A percentile compares a stretch with the other conserved stretches of the same genome.
These are phyloP conservation scores for Penicillium rolfsii DNA, from an alignment of 2,329 filamentous ascomycete genomes.

Conservation along the genomic window DNA sequence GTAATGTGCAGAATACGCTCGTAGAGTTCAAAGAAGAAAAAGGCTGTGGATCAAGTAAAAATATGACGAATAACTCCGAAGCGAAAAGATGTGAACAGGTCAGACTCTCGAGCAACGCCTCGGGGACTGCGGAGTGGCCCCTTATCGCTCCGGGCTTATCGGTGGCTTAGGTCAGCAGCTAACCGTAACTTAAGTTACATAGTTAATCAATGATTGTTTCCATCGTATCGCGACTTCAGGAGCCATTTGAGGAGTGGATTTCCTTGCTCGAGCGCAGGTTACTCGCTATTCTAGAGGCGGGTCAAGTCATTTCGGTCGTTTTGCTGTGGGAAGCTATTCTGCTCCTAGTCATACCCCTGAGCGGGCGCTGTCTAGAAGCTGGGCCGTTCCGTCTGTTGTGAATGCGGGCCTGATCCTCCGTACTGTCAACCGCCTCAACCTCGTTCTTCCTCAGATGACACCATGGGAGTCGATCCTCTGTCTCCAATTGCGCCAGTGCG, in stretches of 20 bases:
- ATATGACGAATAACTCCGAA: neutral
- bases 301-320: conserved; percentile 1
- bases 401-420: conserved; percentile 37
- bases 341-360: conserved; percentile 1
- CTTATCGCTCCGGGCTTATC: conserved; percentile 26
- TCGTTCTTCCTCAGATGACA: conserved; percentile 52
- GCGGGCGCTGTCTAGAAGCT: conserved; percentile 31
- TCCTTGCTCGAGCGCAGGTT: conserved; percentile 9
- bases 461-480: conserved; percentile 85
- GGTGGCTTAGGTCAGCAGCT: conserved; percentile 16
- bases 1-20: neutral
- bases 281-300: conserved; percentile 4
- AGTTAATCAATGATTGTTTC: conserved; percentile 18
- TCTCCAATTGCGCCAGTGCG: conserved; percentile 89
- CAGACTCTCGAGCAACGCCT: conserved; percentile 4
- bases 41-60: neutral
- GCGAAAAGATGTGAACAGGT: neutral
- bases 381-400: conserved; percentile 25
- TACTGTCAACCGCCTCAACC: conserved; percentile 36
- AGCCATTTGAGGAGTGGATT: conserved; percentile 12
- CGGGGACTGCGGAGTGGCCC: conserved; percentile 25
- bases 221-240: conserved; percentile 15
- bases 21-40: neutral
- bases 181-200: conserved; percentile 1
- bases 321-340: neutral